Evolutionary conservation across 2,329 filamentous ascomycete species (phyloP).

Genomic region (Aureobasidium sp.): DNA sequence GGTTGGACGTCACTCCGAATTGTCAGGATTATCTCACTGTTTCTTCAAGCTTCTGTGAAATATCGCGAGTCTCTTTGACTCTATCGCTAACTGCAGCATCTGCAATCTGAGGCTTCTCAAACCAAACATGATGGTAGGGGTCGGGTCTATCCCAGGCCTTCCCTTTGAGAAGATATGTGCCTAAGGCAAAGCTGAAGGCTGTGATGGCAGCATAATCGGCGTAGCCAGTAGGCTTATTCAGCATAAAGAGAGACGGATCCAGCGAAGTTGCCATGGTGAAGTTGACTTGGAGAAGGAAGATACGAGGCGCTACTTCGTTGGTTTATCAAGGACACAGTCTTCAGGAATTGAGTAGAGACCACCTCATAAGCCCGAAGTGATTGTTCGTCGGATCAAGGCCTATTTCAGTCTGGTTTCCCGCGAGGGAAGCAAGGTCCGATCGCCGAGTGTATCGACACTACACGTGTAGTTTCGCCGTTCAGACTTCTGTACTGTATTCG

Average conservation of each 20-base stretch:
- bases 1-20: neutral
- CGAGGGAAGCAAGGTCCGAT: neutral
- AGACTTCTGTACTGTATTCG: neutral
- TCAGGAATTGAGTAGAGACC: neutral
- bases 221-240: neutral
- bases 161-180: neutral
- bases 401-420: neutral
- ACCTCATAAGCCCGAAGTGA: neutral
- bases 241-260: neutral
- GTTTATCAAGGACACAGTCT: neutral
- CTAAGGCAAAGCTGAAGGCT: neutral
- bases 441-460: neutral
- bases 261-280: neutral
- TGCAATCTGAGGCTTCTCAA: neutral
- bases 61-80: neutral
- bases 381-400: neutral
- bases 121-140: constrained; percentile 1
- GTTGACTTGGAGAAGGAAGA: neutral
- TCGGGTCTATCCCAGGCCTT: constrained; percentile 3
- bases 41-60: neutral
- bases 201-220: neutral
- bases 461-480: neutral
- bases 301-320: neutral
- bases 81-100: neutral
- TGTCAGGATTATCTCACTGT: neutral